phyloP scores from a whole-genome alignment of 2,329 filamentous ascomycete species.

The Atkinsonella texensis region DNA sequence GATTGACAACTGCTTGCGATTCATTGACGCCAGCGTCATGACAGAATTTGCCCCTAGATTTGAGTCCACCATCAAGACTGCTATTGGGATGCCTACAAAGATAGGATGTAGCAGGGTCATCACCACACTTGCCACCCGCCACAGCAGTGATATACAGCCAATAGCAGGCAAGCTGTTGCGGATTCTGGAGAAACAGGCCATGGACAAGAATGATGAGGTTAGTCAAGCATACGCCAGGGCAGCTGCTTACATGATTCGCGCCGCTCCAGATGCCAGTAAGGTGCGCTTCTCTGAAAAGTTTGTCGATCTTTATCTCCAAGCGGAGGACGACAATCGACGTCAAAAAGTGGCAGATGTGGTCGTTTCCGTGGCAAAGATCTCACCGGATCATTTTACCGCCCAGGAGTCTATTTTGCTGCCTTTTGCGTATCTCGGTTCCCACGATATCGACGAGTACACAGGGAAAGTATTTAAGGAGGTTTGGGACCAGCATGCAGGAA shows the following conservation, averaged over 20 bases:
- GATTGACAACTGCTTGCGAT: slow-evolving; percentile 77
- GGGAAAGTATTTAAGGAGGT: slow-evolving; percentile 70
- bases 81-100: slow-evolving; percentile 87
- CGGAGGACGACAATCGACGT: slow-evolving; percentile 65
- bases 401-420: slow-evolving; percentile 68
- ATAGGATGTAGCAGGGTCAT: slow-evolving; percentile 80
- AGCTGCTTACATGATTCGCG: slow-evolving; percentile 69
- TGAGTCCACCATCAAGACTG: slow-evolving; percentile 68
- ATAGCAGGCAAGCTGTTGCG: slow-evolving; percentile 67
- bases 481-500: slow-evolving; percentile 86
- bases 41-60: slow-evolving; percentile 58
- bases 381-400: slow-evolving; percentile 75
- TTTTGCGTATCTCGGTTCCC: slow-evolving; percentile 76
- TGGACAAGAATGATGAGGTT: slow-evolving; percentile 91
- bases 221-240: slow-evolving; percentile 79
- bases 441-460: slow-evolving; percentile 73
- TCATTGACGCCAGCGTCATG: slow-evolving; percentile 71
- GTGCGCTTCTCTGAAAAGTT: slow-evolving; percentile 39
- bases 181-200: slow-evolving; percentile 65
- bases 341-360: slow-evolving; percentile 74
- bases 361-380: slow-evolving; percentile 70
- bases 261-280: slow-evolving; percentile 36
- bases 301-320: slow-evolving; percentile 64
- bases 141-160: slow-evolving; percentile 60
- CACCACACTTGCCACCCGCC: slow-evolving; percentile 71